These are phyloP conservation scores for Lentinula aciculospora DNA, from an alignment of 768 basidiomycete species.

Conservation along the genomic window DNA sequence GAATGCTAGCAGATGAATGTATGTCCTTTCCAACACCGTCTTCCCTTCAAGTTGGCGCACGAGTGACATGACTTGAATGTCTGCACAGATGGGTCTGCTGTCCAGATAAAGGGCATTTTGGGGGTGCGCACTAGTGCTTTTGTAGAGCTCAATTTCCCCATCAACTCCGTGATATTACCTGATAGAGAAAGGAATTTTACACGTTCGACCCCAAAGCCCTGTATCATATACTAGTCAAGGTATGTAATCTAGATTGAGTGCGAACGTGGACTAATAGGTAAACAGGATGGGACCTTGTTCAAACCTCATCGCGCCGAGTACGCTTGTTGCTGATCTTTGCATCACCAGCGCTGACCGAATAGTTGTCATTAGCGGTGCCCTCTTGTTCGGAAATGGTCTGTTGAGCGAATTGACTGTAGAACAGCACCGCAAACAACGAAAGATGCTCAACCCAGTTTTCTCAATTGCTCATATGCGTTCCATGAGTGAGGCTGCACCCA, in stretches of 20 bases:
- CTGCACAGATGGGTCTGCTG: background rate
- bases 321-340: background rate
- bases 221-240: slow-evolving; percentile 5
- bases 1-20: background rate
- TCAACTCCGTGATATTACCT: background rate
- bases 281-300: background rate
- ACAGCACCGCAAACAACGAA: slow-evolving; percentile 25
- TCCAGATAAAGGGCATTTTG: background rate
- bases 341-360: background rate
- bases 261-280: background rate
- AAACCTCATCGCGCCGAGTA: background rate
- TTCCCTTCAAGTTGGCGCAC: no score
- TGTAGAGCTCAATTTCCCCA: no score
- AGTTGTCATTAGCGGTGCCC: background rate
- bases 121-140: background rate
- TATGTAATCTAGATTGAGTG: background rate
- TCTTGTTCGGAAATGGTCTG: slow-evolving; percentile 1
- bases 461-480: slow-evolving; percentile 26
- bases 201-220: slow-evolving; percentile 5
- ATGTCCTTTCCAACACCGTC: background rate
- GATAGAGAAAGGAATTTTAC: slow-evolving; percentile 2
- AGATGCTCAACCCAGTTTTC: slow-evolving; percentile 30
- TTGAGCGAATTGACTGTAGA: slow-evolving; percentile 7
- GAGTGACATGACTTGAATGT: no score
- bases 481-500: slow-evolving; percentile 16